phyloP scores from a whole-genome alignment of 2,329 filamentous ascomycete genomes.

The Dothideomycetes sp. region DNA sequence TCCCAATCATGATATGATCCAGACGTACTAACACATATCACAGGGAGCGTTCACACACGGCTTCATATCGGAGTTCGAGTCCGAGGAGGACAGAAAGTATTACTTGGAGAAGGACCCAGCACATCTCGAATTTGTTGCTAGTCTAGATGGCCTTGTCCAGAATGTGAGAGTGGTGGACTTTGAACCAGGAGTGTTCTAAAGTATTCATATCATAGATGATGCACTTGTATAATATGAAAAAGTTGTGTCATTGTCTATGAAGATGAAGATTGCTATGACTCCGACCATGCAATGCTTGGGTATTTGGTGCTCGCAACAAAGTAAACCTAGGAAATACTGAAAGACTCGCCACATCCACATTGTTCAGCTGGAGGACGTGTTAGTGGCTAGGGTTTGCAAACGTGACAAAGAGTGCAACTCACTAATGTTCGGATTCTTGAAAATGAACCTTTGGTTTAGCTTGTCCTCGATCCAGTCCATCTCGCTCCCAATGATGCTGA shows the following conservation, averaged over 20 bases:
- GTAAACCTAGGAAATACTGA: conserved; percentile 43
- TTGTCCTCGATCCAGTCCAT: conserved; percentile 99
- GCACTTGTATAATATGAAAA: no score
- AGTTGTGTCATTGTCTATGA: neutral
- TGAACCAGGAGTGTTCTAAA: conserved; percentile 39
- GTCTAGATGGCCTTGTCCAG: conserved; percentile 36
- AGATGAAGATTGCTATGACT: neutral
- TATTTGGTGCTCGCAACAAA: neutral
- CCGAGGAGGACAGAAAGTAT: conserved; percentile 53
- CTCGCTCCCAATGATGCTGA: conserved; percentile 96
- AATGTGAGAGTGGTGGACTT: conserved; percentile 53
- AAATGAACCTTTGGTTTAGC: conserved; percentile 82
- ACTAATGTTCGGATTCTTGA: conserved; percentile 98
- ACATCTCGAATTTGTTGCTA: conserved; percentile 50
- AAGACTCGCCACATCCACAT: conserved; percentile 93
- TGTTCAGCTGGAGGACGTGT: conserved; percentile 83
- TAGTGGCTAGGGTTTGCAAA: no score
- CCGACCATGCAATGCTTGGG: neutral
- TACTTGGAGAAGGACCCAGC: conserved; percentile 55
- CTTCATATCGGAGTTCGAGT: conserved; percentile 59
- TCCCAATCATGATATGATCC: neutral
- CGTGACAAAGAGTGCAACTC: conserved; percentile 38
- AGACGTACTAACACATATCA: neutral
- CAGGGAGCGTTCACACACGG: conserved; percentile 55
- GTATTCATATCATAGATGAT: no score